Percentiles rank a stretch among this genome's conserved stretches.
These are phyloP conservation scores for Lipomyces orientalis DNA, from an alignment of 805 yeast genomes.

Conservation along the genomic window DNA sequence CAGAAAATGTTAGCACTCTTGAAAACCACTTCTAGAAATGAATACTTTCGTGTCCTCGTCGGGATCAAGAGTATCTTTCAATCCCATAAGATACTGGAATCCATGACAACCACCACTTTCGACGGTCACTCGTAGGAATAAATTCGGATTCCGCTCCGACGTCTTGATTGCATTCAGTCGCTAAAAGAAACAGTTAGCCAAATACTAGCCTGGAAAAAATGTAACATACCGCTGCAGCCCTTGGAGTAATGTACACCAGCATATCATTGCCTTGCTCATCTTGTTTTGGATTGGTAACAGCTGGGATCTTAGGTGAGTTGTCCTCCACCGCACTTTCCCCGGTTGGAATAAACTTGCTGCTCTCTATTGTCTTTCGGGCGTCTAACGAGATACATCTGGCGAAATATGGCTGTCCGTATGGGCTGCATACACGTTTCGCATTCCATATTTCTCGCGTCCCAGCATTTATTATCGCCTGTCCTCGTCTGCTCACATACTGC, in stretches of 20 bases:
- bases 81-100: conserved; percentile 80
- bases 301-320: conserved; percentile 29
- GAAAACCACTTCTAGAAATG: conserved; percentile 8
- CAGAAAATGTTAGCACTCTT: background rate
- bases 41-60: conserved; percentile 45
- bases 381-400: background rate
- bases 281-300: conserved; percentile 43
- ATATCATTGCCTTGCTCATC: conserved; percentile 48
- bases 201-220: background rate
- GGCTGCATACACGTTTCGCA: background rate
- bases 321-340: conserved; percentile 7
- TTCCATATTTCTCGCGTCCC: background rate
- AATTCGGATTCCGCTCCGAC: conserved; percentile 60
- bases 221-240: conserved; percentile 46
- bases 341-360: background rate
- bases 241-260: conserved; percentile 46
- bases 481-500: background rate
- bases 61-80: conserved; percentile 51
- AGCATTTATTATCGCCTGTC: background rate
- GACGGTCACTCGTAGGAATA: conserved; percentile 75
- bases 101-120: conserved; percentile 99
- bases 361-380: background rate
- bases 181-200: conserved; percentile 16
- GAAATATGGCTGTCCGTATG: background rate
- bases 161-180: conserved; percentile 60